Evolutionary conservation across 345 rosid species (phyloP), one percentile per base, ranked within the genome.

Genomic region (Salix viminalis): DNA sequence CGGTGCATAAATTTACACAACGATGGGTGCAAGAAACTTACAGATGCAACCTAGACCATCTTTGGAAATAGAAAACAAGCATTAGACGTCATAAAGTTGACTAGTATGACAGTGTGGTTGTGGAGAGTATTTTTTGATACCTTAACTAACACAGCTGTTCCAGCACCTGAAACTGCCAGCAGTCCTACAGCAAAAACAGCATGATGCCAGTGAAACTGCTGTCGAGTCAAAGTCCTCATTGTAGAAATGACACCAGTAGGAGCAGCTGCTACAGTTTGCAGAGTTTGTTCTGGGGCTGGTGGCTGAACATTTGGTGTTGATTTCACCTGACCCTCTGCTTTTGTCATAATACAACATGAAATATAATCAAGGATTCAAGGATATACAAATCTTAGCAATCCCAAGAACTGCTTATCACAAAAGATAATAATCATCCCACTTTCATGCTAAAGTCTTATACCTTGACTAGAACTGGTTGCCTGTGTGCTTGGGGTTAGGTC

Each of bases 131-230:
- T 65, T 70, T n/a, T 71, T 28, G 9, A 69, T 81, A 93, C 99
- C 99, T 96, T 92, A 5, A 93, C 74, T 68, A 92, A 79, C 62
- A 96, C 79, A 79, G 88, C 95, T 36, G 97, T 88, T 70, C 98
- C 97, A 65, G 94, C 97, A 85, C 98, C 94, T 62, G 98, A 92
- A 64, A 83, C 92, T 23, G 98, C 97, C 71, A 96, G 76, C 34
- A 90, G 68, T 65, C 98, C 98, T 13, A 96, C 86, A 75, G 95
- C 93, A 79, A 83, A 72, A 84, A 86, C 74, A 78, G 91, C 97
- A 87, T 96, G 96, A 79, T 90, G 91, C 98, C 98, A 96, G 74
- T 86, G 93, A 87, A 91, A 89, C 15, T 78, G 85, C 5, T 70
- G 58, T 34, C 48, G 71, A 9, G 86, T 58, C 72, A 84, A 80